Evolutionary conservation across 2,329 filamentous ascomycete species (phyloP).

Genomic region (Pseudogymnoascus sp.): DNA sequence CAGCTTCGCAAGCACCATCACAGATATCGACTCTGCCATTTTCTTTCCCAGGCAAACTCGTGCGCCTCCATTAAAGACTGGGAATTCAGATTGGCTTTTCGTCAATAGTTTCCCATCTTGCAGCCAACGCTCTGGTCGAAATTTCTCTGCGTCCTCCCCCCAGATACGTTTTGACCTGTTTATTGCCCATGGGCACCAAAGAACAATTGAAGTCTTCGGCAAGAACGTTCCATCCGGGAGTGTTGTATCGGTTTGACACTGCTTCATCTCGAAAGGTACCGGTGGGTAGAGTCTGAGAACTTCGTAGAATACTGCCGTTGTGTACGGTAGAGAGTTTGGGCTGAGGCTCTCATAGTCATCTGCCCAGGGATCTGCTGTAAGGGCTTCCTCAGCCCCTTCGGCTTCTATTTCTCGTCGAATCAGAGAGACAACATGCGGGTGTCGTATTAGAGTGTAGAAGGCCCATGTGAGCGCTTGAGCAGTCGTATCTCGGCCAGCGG

Average conservation of each 20-base stretch:
- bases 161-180: conserved; percentile 49
- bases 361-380: conserved; percentile 11
- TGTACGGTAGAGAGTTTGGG: conserved; percentile 43
- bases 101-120: conserved; percentile 34
- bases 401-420: conserved; percentile 38
- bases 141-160: conserved; percentile 49
- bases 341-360: conserved; percentile 18
- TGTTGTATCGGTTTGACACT: conserved; percentile 43
- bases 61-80: conserved; percentile 59
- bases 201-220: conserved; percentile 44
- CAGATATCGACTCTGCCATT: conserved; percentile 55
- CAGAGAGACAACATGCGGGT: conserved; percentile 35
- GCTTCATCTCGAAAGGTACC: conserved; percentile 59
- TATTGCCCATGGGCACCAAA: conserved; percentile 61
- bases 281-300: conserved; percentile 54
- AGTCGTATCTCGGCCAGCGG: conserved; percentile 56
- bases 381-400: conserved; percentile 13
- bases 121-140: conserved; percentile 52
- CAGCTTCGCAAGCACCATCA: conserved; percentile 47
- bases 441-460: conserved; percentile 51
- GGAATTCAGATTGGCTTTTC: conserved; percentile 49
- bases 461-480: conserved; percentile 60
- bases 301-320: conserved; percentile 56
- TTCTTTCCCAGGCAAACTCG: conserved; percentile 54
- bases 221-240: conserved; percentile 56